phyloP scores from a whole-genome alignment of 352 stramenopile species.

The Globisporangium uncinulatum region DNA sequence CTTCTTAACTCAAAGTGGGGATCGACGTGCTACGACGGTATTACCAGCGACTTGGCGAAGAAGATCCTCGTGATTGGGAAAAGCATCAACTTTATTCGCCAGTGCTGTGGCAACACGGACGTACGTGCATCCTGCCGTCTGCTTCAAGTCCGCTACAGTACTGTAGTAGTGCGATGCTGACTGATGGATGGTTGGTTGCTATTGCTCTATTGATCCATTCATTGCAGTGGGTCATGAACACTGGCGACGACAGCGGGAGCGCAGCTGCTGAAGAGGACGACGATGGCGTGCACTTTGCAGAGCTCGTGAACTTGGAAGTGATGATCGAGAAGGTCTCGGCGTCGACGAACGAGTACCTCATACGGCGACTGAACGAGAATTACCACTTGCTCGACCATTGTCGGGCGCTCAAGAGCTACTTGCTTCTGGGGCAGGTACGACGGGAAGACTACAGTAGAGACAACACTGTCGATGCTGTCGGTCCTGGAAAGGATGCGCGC shows the following conservation, averaged over 20 bases:
- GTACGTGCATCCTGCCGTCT: slow-evolving; percentile 22
- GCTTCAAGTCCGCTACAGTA: background rate
- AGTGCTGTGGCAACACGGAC: slow-evolving; percentile 90
- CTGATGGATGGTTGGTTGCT: background rate
- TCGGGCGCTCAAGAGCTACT: slow-evolving; percentile 95
- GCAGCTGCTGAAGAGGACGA: slow-evolving; percentile 47
- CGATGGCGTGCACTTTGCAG: slow-evolving; percentile 61
- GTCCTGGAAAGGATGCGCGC: background rate
- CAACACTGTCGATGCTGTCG: no score
- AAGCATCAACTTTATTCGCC: slow-evolving; percentile 98
- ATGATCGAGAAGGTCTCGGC: slow-evolving; percentile 78
- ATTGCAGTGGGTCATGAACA: slow-evolving; percentile 70
- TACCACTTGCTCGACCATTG: slow-evolving; percentile 94
- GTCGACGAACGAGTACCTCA: slow-evolving; percentile 87
- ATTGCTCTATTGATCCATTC: background rate
- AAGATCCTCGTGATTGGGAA: slow-evolving; percentile 96
- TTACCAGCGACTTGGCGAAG: slow-evolving; percentile 80
- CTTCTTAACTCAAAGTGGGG: no score
- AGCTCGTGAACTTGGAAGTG: slow-evolving; percentile 59
- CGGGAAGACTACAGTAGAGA: background rate
- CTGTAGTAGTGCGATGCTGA: background rate
- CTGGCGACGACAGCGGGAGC: slow-evolving; percentile 30
- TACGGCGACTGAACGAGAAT: slow-evolving; percentile 90
- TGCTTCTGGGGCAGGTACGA: slow-evolving; percentile 95
- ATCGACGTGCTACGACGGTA: no score